phyloP scores from a whole-genome alignment of 805 yeast genomes.

The Monosporozyma siamensis region DNA sequence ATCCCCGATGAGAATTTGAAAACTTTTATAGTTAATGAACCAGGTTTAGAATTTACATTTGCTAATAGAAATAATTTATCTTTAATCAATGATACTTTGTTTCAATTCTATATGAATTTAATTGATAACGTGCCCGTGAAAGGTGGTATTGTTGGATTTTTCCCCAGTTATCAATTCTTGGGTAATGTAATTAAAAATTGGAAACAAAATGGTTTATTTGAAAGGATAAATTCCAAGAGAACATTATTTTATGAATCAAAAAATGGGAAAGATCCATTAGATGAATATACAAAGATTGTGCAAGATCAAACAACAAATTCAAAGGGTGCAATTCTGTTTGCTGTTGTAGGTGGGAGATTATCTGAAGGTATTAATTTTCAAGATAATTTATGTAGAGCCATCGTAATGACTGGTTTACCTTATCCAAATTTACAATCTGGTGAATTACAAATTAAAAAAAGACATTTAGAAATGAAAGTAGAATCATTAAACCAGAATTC shows the following conservation, averaged over 20 bases:
- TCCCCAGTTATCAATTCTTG: conserved; percentile 76
- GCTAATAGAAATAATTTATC: conserved; percentile 42
- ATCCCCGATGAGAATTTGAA: conserved; percentile 61
- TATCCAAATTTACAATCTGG: conserved; percentile 80
- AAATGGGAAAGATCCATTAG: conserved; percentile 39
- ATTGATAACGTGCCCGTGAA: conserved; percentile 37
- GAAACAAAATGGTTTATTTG: conserved; percentile 34
- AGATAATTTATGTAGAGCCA: conserved; percentile 79
- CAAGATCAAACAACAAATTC: conserved; percentile 6
- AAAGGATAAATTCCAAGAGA: conserved; percentile 34
- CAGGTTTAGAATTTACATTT: conserved; percentile 57
- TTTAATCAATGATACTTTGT: conserved; percentile 37
- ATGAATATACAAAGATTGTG: conserved; percentile 42
- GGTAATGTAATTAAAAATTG: conserved; percentile 43
- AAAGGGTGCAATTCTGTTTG: conserved; percentile 58
- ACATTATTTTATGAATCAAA: conserved; percentile 48
- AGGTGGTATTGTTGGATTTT: conserved; percentile 71
- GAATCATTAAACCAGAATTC: conserved; percentile 12
- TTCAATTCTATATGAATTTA: conserved; percentile 30
- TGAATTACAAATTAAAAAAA: conserved; percentile 63
- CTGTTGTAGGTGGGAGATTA: conserved; percentile 88
- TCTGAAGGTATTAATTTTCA: conserved; percentile 92
- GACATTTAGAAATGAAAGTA: conserved; percentile 48
- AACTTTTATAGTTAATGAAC: conserved; percentile 42
- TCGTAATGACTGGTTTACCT: conserved; percentile 80